Base-by-base conservation (phyloP, 1,284 basidiomycete species). In the Pseudomicrostroma phylloplanum region DNA sequence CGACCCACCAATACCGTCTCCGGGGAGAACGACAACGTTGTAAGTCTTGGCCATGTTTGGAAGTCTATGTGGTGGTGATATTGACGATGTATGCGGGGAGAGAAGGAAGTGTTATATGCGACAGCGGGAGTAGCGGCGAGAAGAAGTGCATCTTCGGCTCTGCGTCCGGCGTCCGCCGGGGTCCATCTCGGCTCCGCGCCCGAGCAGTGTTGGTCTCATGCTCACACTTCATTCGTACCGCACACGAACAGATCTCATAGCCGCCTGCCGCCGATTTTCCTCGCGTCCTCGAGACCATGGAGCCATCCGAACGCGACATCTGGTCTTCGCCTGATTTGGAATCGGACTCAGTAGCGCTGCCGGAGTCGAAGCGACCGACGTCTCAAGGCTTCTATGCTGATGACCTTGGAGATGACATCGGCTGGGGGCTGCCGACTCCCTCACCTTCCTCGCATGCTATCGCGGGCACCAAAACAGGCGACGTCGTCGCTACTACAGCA, bases 11-110 rank as follows among this genome's bases (percentile, higher is more conserved):
- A 99, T 98, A 68, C 96, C 96, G 82, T 99, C 96, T 64, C 96
- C 96, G 54, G 89, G 88, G 46, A 99, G 87, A 55, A 94, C 86
- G 57, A 88, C 88, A 78, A 98, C 86, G 70, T 88, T 89, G 82
- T 57, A 63, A 8, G 23, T 36, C 55, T 63, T 63, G 54, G 42
- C 7, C 60, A 62, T 62, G 59, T 4, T 62, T 54, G 51, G 21
- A 48, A 21, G 43, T n/a, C n/a, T n/a, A n/a, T n/a, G n/a, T 48
- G 43, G 43, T 48, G 43, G 43, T 48, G 4, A 12, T 48, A n/a
- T 9, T 42, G n/a, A n/a, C n/a, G 43, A 21, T 48, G 43, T n/a
- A 21, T 48, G 43, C 21, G 43, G 43, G 3, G 43, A 48, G 43
- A n/a, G 43, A n/a, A 21, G 21, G 43, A 21, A 48, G 30, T 36